Percentiles rank a stretch among this genome's conserved stretches.
Evolutionary conservation across 2,329 filamentous ascomycete genomes (phyloP).

Genomic region (Ascomycota sp.): DNA sequence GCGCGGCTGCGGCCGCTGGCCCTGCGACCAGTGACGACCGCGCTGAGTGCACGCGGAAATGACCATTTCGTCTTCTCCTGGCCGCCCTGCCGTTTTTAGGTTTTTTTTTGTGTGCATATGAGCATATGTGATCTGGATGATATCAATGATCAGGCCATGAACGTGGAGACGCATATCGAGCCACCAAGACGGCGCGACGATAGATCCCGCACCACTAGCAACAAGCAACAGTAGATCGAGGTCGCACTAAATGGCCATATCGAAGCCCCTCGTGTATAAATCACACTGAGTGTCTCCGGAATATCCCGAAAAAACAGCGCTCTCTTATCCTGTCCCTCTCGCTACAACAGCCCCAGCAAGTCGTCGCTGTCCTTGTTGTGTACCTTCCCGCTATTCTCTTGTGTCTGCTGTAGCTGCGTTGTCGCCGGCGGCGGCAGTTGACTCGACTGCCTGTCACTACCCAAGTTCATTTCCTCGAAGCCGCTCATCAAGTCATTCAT

Average conservation of each 20-base stretch:
- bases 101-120: too few species aligned
- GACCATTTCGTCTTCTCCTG: background rate
- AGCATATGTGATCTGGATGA: too few species aligned
- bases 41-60: constrained; percentile 11
- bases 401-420: constrained; percentile 28
- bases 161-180: background rate
- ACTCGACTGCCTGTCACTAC: constrained; percentile 28
- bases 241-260: too few species aligned
- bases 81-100: too few species aligned
- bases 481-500: constrained; percentile 83
- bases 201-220: too few species aligned
- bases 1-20: constrained; percentile 16
- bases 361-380: constrained; percentile 41
- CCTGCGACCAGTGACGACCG: constrained; percentile 23
- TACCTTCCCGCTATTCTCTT: constrained; percentile 15
- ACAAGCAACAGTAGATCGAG: too few species aligned
- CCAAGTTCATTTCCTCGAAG: constrained; percentile 67
- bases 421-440: constrained; percentile 42
- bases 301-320: background rate
- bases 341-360: constrained; percentile 25
- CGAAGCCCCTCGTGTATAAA: background rate
- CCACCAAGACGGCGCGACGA: constrained; percentile 1
- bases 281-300: background rate
- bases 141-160: too few species aligned
- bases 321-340: constrained; percentile 1